Base-by-base conservation (phyloP, 805 yeast genomes). In the Maudiozyma barnettii region DNA sequence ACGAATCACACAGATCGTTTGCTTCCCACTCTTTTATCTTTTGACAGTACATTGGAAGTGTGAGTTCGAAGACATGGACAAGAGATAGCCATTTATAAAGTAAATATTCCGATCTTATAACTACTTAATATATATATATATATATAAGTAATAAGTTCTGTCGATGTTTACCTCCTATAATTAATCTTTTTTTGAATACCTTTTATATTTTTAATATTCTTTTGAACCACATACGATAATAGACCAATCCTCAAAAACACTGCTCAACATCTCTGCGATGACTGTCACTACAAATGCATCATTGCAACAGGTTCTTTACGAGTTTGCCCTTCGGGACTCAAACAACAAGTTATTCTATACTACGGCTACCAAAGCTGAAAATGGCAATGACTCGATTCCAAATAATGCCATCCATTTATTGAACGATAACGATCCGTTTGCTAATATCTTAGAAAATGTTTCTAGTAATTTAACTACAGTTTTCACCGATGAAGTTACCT, bases 401-500 rank as follows among this genome's bases (percentile, higher is more conserved):
- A 29, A 30, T 46, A 14, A 41, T 23, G 55, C 60, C 1, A 43
- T 54, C 6, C 59, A 54, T 39, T 48, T 65, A 26, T 47, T 61
- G 44, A 56, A 52, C 43, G 48, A 54, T 31, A 51, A 58, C n/a
- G 68, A 65, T 49, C 69, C 69, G 4, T 63, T 65, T 41, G 52
- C 55, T 22, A 44, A 51, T 6, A 51, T 61, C 26, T 45, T 46
- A 10, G 55, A 57, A n/a, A 44, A 45, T 16, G 36, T 53, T 12
- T 40, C 50, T 8, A 44, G 43, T 10, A 59, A 54, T 2, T 48
- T 68, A 29, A 61, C 73, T 12, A 65, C 84, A 3, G 70, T 85
- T 21, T 67, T 76, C 45, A 69, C 84, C 2, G 69, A 73, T 48
- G 80, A 86, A 21, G 45, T 59, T 4, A 71, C 80, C 7, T 60